Percentiles rank a stretch among this genome's conserved stretches.
These are phyloP conservation scores for Colletotrichum truncatum DNA, from an alignment of 2,329 filamentous ascomycete species.

Conservation along the genomic window DNA sequence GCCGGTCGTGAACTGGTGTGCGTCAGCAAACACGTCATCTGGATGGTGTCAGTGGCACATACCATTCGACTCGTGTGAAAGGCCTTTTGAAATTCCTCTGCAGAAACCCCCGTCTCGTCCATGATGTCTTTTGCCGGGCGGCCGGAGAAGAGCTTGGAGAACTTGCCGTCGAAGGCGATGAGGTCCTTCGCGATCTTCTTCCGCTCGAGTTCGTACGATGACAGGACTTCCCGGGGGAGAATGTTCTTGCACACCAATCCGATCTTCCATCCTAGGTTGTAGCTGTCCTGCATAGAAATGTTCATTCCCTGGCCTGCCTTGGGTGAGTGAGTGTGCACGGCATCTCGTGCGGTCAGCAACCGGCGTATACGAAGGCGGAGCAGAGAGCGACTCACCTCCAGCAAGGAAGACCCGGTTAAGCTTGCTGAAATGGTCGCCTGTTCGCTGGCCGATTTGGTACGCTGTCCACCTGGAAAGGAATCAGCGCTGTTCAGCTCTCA, in stretches of 20 bases:
- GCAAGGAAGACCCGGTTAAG: conserved; percentile 72
- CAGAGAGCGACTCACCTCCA: conserved; percentile 47
- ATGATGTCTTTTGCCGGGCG: conserved; percentile 65
- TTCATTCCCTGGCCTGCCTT: conserved; percentile 80
- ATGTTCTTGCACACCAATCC: conserved; percentile 55
- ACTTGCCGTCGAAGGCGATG: conserved; percentile 70
- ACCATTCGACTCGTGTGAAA: conserved; percentile 65
- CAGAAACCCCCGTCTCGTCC: conserved; percentile 68
- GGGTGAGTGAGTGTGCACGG: conserved; percentile 63
- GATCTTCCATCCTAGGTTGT: conserved; percentile 68
- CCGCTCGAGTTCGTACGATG: conserved; percentile 62
- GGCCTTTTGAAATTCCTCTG: conserved; percentile 69
- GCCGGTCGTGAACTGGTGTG: conserved; percentile 30
- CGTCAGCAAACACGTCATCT: background rate
- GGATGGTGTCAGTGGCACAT: background rate
- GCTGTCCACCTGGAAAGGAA: conserved; percentile 60
- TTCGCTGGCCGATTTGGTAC: conserved; percentile 75
- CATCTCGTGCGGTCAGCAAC: conserved; percentile 51
- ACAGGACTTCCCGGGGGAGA: conserved; percentile 51
- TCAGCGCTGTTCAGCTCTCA: background rate
- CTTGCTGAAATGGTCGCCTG: conserved; percentile 65
- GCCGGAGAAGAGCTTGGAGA: conserved; percentile 64
- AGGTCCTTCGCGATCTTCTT: conserved; percentile 63
- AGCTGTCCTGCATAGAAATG: conserved; percentile 73
- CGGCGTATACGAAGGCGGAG: background rate